Base-by-base conservation (phyloP, 2,329 filamentous ascomycete species). In the Aspergillus quadrilineatus region DNA sequence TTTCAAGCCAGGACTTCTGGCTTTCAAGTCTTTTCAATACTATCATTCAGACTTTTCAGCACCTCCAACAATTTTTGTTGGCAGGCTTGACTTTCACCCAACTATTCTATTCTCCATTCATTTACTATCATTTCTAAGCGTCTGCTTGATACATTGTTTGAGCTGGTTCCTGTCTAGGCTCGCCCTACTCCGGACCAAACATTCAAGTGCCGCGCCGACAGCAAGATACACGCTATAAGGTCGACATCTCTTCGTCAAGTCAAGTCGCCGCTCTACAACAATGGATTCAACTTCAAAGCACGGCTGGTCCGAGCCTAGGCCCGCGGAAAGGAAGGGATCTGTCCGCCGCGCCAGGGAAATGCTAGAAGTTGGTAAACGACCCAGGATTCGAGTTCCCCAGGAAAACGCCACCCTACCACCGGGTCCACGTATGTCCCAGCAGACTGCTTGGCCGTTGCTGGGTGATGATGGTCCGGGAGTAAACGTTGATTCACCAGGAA, bases 391-490 rank as follows among this genome's bases (percentile, higher is more conserved):
- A 50, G 47, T 43, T 26, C 47, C 59, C 28, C 55, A 57, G 14
- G 37, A 39, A 43, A 50, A 60, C 32, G 30, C 48, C 57, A 48
- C 54, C 52, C 47, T 55, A 42, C 58, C 57, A 36, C 54, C 61
- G 12, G 59, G 62, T 39, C 51, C 56, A 9, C 52, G 67, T 36
- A 17, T 34, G 51, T 60, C n/a, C 69, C 74, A 74, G 50, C 69
- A 71, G 57, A 73, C 74, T 37, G 75, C 78, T 66, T 80, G 79
- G 79, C 77, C 79, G 48, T 68, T 80, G 8, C 68, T 74, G n/a
- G 70, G 74, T 60, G 68, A 70, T 47, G 56, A 66, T 34, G 59
- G 65, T 30, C 60, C 63, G 14, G 60, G 63, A 28, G 53, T 64
- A 28, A 68, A 65, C 6, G 62, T 67, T 15, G 42, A 53, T 37